phyloP scores from a whole-genome alignment of 73 alveolate species.

The Durusdinium trenchii region DNA sequence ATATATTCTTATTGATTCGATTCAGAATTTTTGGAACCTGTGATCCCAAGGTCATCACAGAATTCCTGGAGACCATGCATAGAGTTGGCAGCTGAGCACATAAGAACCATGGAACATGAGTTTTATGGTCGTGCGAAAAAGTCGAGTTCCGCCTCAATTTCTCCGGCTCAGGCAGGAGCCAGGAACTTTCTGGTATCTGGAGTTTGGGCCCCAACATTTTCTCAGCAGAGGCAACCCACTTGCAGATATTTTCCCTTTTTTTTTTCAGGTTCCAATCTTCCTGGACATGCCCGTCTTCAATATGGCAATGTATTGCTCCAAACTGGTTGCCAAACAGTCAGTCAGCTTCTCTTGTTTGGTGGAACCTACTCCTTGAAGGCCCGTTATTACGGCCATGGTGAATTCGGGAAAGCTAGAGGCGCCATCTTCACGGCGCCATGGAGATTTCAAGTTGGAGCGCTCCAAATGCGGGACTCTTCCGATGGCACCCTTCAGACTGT shows the following conservation, averaged over 20 bases:
- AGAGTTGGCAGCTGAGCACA: neutral
- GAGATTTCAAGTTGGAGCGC: too few species aligned
- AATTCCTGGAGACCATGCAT: conserved; percentile 81
- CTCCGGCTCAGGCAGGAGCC: conserved; percentile 24
- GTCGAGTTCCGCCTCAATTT: neutral
- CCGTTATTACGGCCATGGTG: conserved; percentile 74
- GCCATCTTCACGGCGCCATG: neutral
- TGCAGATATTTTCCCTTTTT: neutral
- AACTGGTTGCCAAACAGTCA: neutral
- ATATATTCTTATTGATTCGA: too few species aligned
- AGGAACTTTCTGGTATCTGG: conserved; percentile 69
- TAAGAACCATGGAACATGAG: neutral
- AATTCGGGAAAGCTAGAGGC: conserved; percentile 78
- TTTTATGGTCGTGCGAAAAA: neutral
- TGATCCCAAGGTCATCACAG: conserved; percentile 50
- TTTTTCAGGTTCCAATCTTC: conserved; percentile 55
- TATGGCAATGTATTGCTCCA: conserved; percentile 37
- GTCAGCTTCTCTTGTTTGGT: neutral
- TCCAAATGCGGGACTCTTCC: too few species aligned
- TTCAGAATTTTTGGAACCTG: neutral
- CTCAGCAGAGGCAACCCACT: neutral
- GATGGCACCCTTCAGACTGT: too few species aligned
- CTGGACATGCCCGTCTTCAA: conserved; percentile 90
- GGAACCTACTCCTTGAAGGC: conserved; percentile 8
- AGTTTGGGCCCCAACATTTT: neutral